Conservation (phyloP, 306 rosid species). For the Citrullus amarus region DNA sequence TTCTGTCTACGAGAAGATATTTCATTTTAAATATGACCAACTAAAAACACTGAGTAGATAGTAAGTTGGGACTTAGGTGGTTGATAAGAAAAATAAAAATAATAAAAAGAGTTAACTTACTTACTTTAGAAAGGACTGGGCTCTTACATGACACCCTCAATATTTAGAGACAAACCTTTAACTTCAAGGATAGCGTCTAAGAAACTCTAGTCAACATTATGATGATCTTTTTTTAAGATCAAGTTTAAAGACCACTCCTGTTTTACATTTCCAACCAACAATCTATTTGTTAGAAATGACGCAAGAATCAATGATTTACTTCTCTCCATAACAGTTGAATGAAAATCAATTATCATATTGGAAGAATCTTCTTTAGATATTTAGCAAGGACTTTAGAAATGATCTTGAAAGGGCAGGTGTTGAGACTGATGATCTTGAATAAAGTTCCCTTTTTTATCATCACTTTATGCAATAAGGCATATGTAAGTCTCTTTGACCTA, state of each 20-base stretch:
- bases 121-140: too few species aligned
- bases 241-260: background rate
- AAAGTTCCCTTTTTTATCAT: background rate
- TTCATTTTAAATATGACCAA: background rate
- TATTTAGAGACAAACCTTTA: too few species aligned
- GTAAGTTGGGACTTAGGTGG: too few species aligned
- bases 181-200: too few species aligned
- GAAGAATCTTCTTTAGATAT: background rate
- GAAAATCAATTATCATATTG: background rate
- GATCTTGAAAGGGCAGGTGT: background rate
- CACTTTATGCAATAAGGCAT: background rate
- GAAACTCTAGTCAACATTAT: too few species aligned
- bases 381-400: background rate
- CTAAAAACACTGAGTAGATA: too few species aligned
- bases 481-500: background rate
- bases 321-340: background rate
- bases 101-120: too few species aligned
- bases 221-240: too few species aligned
- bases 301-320: background rate
- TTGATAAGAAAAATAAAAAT: too few species aligned
- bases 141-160: too few species aligned
- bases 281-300: background rate
- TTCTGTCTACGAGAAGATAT: background rate
- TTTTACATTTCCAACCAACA: background rate
- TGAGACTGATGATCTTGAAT: background rate